phyloP scores from a whole-genome alignment of 75 land plant genomes.

The Pinus tabuliformis region DNA sequence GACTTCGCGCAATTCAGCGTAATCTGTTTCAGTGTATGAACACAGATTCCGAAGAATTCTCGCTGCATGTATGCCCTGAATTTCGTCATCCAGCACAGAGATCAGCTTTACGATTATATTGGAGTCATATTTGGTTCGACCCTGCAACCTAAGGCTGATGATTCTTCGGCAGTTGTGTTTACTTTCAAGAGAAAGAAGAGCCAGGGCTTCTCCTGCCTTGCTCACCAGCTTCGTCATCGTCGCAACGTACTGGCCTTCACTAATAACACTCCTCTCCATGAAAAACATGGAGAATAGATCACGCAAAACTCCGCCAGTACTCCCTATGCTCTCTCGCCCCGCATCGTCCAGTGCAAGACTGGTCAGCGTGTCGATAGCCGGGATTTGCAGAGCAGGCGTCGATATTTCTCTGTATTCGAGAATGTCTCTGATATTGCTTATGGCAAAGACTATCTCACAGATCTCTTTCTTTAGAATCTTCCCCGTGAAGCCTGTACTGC shows the following conservation, averaged over 20 bases:
- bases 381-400: conserved; percentile 35
- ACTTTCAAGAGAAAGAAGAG: conserved; percentile 63
- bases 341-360: conserved; percentile 70
- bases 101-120: conserved; percentile 16
- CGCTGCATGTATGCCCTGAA: conserved; percentile 36
- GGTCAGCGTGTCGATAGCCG: conserved; percentile 65
- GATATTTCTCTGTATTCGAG: conserved; percentile 25
- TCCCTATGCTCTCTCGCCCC: conserved; percentile 65
- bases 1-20: conserved; percentile 16
- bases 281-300: conserved; percentile 53
- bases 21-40: conserved; percentile 30
- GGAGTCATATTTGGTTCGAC: no score
- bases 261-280: conserved; percentile 6
- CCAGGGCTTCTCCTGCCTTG: conserved; percentile 76
- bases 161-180: conserved; percentile 33
- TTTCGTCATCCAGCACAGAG: conserved; percentile 22
- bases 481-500: conserved; percentile 60
- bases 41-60: conserved; percentile 67
- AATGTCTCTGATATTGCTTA: conserved; percentile 73
- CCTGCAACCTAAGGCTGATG: conserved; percentile 8
- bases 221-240: conserved; percentile 19
- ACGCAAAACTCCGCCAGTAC: conserved; percentile 72
- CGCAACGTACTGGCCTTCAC: no score
- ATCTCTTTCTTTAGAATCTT: conserved; percentile 56
- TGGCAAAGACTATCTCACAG: conserved; percentile 60